These are phyloP conservation scores for Septoria petroselini DNA, from an alignment of 2,329 filamentous ascomycete genomes.

Conservation along the genomic window DNA sequence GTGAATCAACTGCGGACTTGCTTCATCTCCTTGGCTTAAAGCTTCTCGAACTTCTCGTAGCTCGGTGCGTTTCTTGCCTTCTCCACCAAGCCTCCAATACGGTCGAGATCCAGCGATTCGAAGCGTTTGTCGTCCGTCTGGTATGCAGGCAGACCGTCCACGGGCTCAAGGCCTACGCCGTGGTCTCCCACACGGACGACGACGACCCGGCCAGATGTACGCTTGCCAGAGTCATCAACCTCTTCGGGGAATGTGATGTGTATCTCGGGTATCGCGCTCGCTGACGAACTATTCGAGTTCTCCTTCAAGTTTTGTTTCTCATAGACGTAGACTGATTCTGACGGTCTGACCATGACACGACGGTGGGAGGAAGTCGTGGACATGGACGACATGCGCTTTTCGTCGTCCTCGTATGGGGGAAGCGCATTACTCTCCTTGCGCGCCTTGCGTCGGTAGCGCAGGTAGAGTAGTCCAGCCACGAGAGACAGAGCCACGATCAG, in stretches of 20 bases:
- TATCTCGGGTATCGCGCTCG: constrained; percentile 85
- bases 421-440: constrained; percentile 54
- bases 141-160: constrained; percentile 79
- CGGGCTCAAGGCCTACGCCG: constrained; percentile 83
- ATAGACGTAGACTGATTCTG: constrained; percentile 71
- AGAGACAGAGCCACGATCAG: constrained; percentile 69
- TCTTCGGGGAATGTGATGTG: constrained; percentile 98
- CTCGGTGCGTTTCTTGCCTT: constrained; percentile 52
- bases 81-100: constrained; percentile 91
- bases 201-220: constrained; percentile 81
- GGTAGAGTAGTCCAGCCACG: constrained; percentile 64
- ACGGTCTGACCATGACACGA: constrained; percentile 54
- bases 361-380: constrained; percentile 50
- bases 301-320: constrained; percentile 76
- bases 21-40: constrained; percentile 10
- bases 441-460: constrained; percentile 63
- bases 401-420: constrained; percentile 61
- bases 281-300: constrained; percentile 70
- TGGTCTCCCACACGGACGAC: constrained; percentile 88
- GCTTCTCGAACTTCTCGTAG: constrained; percentile 20
- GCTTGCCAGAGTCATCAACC: constrained; percentile 76
- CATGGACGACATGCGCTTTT: constrained; percentile 50
- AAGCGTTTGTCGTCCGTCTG: constrained; percentile 76
- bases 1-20: constrained; percentile 24
- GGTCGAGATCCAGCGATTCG: constrained; percentile 89